Base-by-base conservation (phyloP, 2,329 filamentous ascomycete genomes). In the Pyricularia sp. region DNA sequence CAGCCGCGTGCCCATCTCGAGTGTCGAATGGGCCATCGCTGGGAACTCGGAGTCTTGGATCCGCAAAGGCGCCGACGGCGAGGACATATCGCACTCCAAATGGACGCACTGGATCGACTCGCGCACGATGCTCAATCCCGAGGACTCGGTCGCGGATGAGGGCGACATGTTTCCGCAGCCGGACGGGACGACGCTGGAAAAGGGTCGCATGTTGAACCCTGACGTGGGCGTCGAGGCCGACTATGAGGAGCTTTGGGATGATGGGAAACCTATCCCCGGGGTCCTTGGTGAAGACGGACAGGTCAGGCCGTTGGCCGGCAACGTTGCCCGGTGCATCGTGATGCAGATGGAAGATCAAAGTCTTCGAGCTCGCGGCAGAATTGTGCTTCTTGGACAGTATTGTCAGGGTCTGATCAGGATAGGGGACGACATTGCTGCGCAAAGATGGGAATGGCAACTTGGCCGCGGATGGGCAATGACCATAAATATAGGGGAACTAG, bases 191-290 rank as follows among this genome's bases (percentile, higher is more conserved):
- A 76, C 78, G 8, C 73, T 87, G 5, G 87, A 90, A 71, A 81
- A 75, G 59, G 87, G 87, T 0, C 69, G 70, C 13, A 88, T 88
- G 82, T 73, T 80, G 12, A 85, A 88, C 68, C 84, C 84, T 0
- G 76, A 73, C 0, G 84, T 82, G 1, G 81, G 82, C 0, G 57
- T 70, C 0, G 72, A 79, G 53, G 79, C 79, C 10, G 74, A 75
- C 0, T 91, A 92, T 68, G 87, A 90, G 71, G 88, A 91, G 73
- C 71, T 88, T 2, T 90, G 88, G 88, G 72, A 77, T 2, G 69
- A 74, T 2, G 70, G 78, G 2, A 71, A 75, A 2, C 75, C 74
- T 0, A 6, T 66, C 26, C 62, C 28, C 10, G 44, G 40, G 22
- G 6, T 26, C 44, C 12, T 55, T 28, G 40, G 64, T 63, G 3